These are phyloP conservation scores for Fragilariopsis cylindrus DNA, from an alignment of 108 stramenopile genomes.

Conservation along the genomic window DNA sequence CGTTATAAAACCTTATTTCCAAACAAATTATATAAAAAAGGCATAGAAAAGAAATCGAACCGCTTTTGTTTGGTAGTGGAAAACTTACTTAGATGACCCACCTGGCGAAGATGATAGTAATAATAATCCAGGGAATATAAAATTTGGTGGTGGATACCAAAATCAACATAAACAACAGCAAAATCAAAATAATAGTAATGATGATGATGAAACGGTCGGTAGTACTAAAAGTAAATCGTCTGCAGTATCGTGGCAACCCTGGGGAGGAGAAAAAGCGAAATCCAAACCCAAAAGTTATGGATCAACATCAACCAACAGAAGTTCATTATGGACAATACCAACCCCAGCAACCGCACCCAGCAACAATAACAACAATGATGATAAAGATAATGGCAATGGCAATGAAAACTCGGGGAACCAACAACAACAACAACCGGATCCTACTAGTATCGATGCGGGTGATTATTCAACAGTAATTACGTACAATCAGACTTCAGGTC, in stretches of 20 bases:
- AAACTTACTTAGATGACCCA: constrained; percentile 17
- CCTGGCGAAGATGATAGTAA: not conserved
- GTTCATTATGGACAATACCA: constrained; percentile 1
- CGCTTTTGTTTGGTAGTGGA: constrained; percentile 31
- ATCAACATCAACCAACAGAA: not conserved
- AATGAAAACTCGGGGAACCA: not conserved
- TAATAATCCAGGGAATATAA: not conserved
- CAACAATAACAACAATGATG: not conserved
- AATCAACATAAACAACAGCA: not conserved
- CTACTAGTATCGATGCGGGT: not conserved
- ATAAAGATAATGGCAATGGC: too few species aligned
- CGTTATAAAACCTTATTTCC: not conserved
- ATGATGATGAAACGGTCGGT: constrained; percentile 1
- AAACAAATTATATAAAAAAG: not conserved
- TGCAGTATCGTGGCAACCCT: not conserved
- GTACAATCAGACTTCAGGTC: not conserved
- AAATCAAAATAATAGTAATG: not conserved
- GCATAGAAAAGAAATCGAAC: constrained; percentile 29
- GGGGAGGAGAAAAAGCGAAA: not conserved
- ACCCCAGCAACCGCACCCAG: not conserved
- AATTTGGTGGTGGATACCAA: not conserved
- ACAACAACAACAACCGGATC: not conserved
- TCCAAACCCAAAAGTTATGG: constrained; percentile 1
- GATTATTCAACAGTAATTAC: not conserved
- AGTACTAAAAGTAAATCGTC: not conserved